Base-by-base conservation (phyloP, 2,329 filamentous ascomycete species). In the Raffaelea deltoideospora region DNA sequence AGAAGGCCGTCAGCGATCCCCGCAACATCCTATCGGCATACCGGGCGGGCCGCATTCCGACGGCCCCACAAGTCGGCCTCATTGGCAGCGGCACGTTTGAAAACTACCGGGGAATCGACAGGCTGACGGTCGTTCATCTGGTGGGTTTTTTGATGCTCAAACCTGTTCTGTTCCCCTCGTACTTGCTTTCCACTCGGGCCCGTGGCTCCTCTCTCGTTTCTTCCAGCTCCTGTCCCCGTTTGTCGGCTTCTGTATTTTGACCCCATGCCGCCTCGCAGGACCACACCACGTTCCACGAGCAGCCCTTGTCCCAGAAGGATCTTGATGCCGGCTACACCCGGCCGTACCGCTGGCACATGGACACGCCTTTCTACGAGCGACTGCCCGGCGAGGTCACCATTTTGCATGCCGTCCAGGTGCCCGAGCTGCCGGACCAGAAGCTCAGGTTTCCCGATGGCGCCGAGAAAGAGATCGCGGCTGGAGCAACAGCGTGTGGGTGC, bases 301-400 rank as follows among this genome's bases (percentile, higher is more conserved):
- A 26, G 7, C 43, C 43, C 3, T n/a, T 84, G 40, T 64, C 76
- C 0, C 39, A 47, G 1, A 38, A 47, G 6, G 49, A 53, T 2
- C 33, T 42, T 4, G 53, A 59, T 2, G 62, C 59, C 38, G 47
- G 53, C 3, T 63, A 53, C 40, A 69, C 65, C 1, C 59, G 58
- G 56, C 74, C 82, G 56, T 85, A 82, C 56, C 63, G 80, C 37
- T 86, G 80, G 80, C 80, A 85, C 52, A 84, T 86, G 36, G 80
- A 85, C 48, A 79, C 80, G 3, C 79, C 80, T 1, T 59, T 85
- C 6, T 85, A 85, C 49, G 77, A 72, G 15, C 65, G 84, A 4
- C 70, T 80, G 15, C 79, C 81, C 2, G 79, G 80, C 2, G 67
- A 75, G 23, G 79, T 76, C 3, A 86, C 81, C 0, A 75, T 74